Percentiles rank a stretch among this genome's conserved stretches.
Evolutionary conservation across 176 grass and related monocot species (phyloP).

Genomic region (Leersia perrieri): DNA sequence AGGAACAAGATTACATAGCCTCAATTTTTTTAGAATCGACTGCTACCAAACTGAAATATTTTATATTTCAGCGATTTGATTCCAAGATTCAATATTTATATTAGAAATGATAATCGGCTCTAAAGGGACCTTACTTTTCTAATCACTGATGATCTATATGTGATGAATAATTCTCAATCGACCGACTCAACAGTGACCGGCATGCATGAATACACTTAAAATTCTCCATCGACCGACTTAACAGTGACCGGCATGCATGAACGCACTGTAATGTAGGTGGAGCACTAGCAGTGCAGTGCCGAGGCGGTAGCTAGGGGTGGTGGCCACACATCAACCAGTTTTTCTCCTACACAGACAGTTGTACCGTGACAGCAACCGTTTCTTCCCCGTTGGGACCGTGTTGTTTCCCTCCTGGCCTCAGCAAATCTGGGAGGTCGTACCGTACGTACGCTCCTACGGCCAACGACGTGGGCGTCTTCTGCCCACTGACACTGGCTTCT

Average conservation of each 20-base stretch:
- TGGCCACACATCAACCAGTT: constrained; percentile 16
- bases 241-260: not conserved
- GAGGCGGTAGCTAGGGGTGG: not conserved
- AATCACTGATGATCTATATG: too few species aligned
- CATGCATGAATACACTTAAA: not conserved
- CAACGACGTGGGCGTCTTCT: not conserved
- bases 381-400: not conserved
- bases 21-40: too few species aligned
- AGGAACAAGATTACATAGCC: too few species aligned
- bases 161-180: not conserved
- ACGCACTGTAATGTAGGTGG: not conserved
- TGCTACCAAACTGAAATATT: too few species aligned
- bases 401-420: too few species aligned
- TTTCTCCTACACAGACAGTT: not conserved
- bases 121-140: too few species aligned
- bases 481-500: not conserved
- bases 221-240: not conserved
- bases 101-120: too few species aligned
- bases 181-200: not conserved
- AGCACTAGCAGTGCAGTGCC: not conserved
- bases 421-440: too few species aligned
- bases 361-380: not conserved
- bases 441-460: too few species aligned
- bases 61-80: too few species aligned
- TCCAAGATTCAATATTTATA: too few species aligned